These are phyloP conservation scores for Nannizziopsis barbatae DNA, from an alignment of 2,329 filamentous ascomycete genomes.

Conservation along the genomic window DNA sequence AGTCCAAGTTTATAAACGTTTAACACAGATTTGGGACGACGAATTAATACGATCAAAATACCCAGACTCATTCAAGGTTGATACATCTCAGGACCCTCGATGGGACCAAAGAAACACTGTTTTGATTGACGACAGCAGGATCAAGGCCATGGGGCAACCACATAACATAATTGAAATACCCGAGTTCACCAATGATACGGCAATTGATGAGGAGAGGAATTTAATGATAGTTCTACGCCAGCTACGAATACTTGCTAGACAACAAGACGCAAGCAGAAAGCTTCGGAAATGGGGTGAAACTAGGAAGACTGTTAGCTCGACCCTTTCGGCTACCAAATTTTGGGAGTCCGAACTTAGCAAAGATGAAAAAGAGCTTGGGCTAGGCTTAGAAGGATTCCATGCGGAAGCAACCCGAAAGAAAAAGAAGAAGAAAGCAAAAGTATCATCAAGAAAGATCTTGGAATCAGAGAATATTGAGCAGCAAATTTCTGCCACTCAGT, in stretches of 20 bases:
- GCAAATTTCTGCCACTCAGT: neutral
- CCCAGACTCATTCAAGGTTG: constrained; percentile 30
- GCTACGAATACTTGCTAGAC: constrained; percentile 41
- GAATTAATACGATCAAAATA: constrained; percentile 35
- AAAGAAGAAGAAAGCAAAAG: neutral
- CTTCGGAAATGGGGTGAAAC: constrained; percentile 27
- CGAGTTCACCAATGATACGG: constrained; percentile 50
- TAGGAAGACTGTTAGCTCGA: neutral
- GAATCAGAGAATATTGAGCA: neutral
- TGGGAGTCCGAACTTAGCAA: constrained; percentile 5
- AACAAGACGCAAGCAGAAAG: constrained; percentile 39
- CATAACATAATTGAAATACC: constrained; percentile 71
- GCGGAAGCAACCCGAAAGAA: neutral
- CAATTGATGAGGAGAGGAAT: constrained; percentile 33
- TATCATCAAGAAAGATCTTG: neutral
- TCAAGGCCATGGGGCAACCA: constrained; percentile 76
- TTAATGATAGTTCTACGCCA: constrained; percentile 43
- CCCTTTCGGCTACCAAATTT: constrained; percentile 2
- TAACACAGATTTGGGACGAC: constrained; percentile 58
- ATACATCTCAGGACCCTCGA: constrained; percentile 36
- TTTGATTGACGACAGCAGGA: constrained; percentile 69
- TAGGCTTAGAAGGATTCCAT: neutral
- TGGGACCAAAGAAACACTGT: constrained; percentile 85
- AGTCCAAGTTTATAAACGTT: constrained; percentile 81
- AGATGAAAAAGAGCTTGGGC: constrained; percentile 8